These are phyloP conservation scores for Lolium perenne DNA, from an alignment of 176 grass and related monocot genomes.

Conservation along the genomic window DNA sequence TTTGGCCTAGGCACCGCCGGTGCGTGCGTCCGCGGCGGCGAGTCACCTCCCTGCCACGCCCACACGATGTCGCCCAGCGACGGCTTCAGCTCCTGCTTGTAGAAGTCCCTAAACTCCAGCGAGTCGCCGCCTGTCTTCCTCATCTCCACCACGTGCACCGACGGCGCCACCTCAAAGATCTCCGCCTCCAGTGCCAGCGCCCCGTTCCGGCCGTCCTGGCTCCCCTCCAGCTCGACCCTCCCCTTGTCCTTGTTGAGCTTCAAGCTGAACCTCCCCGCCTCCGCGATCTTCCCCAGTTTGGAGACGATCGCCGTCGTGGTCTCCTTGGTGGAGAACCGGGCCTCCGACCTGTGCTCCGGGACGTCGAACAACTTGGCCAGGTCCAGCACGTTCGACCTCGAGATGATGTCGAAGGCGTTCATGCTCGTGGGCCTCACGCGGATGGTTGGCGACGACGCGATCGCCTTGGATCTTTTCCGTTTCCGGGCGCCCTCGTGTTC, in stretches of 20 bases:
- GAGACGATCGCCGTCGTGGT: constrained; percentile 60
- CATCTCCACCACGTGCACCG: constrained; percentile 86
- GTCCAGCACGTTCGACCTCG: constrained; percentile 69
- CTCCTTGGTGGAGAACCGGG: constrained; percentile 68
- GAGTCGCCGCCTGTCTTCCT: constrained; percentile 78
- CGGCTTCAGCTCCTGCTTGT: constrained; percentile 75
- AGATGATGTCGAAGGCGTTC: constrained; percentile 95
- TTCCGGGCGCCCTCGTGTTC: neutral
- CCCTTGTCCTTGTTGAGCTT: constrained; percentile 66
- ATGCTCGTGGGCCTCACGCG: constrained; percentile 62
- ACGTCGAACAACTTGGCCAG: constrained; percentile 76
- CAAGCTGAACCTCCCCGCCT: constrained; percentile 53
- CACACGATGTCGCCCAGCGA: constrained; percentile 51
- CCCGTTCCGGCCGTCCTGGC: constrained; percentile 64
- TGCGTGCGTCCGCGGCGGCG: neutral
- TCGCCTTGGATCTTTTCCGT: constrained; percentile 50
- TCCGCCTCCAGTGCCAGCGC: constrained; percentile 69
- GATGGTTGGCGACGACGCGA: constrained; percentile 30
- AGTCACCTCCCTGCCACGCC: constrained; percentile 54
- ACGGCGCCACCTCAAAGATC: constrained; percentile 86
- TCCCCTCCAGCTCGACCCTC: constrained; percentile 77
- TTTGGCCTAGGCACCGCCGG: neutral
- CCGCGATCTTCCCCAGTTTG: constrained; percentile 82
- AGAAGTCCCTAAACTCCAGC: constrained; percentile 80
- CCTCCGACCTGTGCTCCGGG: constrained; percentile 52